Conservation (phyloP, 1,284 basidiomycete species). For the Naganishia liquefaciens region DNA sequence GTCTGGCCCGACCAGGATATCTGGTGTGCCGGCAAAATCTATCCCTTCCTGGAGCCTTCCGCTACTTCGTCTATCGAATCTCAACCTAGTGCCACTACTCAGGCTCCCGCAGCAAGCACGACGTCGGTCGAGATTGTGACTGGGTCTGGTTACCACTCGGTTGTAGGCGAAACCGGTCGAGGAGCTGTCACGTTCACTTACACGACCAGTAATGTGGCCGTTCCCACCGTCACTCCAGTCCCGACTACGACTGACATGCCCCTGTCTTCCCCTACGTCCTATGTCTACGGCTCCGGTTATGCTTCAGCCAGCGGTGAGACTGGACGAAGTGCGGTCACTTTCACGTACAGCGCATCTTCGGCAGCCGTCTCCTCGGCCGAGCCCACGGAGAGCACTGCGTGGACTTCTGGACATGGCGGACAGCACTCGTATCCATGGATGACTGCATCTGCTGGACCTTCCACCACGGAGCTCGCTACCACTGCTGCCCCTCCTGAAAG, state of each 20-base stretch:
- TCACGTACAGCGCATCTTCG: slow-evolving; percentile 13
- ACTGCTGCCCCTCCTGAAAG: slow-evolving; percentile 12
- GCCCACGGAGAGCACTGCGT: slow-evolving; percentile 1
- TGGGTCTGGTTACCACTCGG: slow-evolving; percentile 14
- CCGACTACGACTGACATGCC: not conserved
- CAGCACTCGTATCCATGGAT: slow-evolving; percentile 33
- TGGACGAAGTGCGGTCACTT: slow-evolving; percentile 30
- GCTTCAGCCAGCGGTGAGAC: slow-evolving; percentile 19
- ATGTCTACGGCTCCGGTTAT: slow-evolving; percentile 21
- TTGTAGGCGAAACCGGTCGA: slow-evolving; percentile 16
- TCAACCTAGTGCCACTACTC: not conserved
- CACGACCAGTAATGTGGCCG: slow-evolving; percentile 13
- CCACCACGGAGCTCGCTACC: slow-evolving; percentile 2
- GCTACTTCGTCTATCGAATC: not conserved
- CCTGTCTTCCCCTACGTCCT: slow-evolving; percentile 8
- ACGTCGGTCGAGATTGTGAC: slow-evolving; percentile 8
- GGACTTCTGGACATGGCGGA: slow-evolving; percentile 19
- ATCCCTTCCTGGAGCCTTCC: slow-evolving; percentile 10
- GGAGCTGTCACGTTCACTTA: slow-evolving; percentile 23
- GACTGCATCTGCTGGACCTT: slow-evolving; percentile 2
- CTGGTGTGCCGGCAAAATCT: slow-evolving; percentile 14
- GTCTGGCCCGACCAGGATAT: slow-evolving; percentile 27
- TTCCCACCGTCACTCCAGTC: slow-evolving; percentile 3
- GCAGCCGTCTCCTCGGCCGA: slow-evolving; percentile 1
- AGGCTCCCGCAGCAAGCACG: not conserved